Conservation (phyloP, 1,284 basidiomycete genomes). For the Salmacisia buchloeana region DNA sequence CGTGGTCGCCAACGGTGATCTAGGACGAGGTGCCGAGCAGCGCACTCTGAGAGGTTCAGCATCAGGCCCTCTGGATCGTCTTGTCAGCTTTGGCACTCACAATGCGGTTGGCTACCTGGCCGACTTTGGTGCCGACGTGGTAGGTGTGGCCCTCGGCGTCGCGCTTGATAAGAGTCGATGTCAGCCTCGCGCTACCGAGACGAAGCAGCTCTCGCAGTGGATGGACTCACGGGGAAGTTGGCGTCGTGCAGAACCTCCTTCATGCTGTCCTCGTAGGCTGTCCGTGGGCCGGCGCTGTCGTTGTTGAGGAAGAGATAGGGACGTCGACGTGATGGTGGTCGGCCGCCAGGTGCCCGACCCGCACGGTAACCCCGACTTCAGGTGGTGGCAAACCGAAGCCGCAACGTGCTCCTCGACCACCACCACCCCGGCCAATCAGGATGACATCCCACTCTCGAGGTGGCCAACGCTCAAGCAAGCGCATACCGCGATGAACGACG, state of each 20-base stretch:
- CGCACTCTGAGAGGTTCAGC: background rate
- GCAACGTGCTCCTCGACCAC: too few relatives aligned
- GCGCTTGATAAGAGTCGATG: constrained; percentile 14
- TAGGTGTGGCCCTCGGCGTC: constrained; percentile 31
- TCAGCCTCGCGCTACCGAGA: background rate
- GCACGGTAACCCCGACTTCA: too few relatives aligned
- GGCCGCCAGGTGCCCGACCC: too few relatives aligned
- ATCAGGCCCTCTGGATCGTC: background rate
- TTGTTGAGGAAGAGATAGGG: background rate
- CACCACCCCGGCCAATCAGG: too few relatives aligned
- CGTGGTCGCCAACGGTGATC: constrained; percentile 69
- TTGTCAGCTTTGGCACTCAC: constrained; percentile 12
- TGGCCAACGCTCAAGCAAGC: too few relatives aligned
- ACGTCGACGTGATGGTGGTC: background rate
- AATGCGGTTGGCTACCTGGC: constrained; percentile 68
- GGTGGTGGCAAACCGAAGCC: too few relatives aligned
- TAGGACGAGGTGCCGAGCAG: background rate
- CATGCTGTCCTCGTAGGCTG: constrained; percentile 13
- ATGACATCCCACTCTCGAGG: too few relatives aligned
- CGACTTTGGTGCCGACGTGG: constrained; percentile 30
- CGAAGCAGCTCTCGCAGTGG: background rate
- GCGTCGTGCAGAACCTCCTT: constrained; percentile 36
- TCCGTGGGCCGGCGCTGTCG: background rate
- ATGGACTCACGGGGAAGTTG: constrained; percentile 31
- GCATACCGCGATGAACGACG: too few relatives aligned